phyloP scores from a whole-genome alignment of 805 yeast genomes.

The Alloascoidea africana region DNA sequence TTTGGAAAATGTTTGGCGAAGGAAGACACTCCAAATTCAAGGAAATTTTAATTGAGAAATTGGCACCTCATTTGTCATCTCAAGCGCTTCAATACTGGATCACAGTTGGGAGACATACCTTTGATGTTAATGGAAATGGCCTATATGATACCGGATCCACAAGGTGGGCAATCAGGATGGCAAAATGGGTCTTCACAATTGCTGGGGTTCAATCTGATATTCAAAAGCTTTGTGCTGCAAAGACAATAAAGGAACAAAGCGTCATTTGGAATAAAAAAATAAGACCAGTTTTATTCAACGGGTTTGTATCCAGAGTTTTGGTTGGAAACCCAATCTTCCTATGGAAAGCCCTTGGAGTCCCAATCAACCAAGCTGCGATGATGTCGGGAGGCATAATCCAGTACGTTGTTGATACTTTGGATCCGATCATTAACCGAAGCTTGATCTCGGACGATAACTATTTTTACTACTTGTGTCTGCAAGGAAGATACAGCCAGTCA shows the following conservation, averaged over 20 bases:
- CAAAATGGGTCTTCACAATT: constrained; percentile 39
- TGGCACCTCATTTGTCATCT: constrained; percentile 62
- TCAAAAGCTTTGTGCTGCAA: constrained; percentile 38
- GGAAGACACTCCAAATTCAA: constrained; percentile 44
- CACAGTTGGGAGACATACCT: constrained; percentile 43
- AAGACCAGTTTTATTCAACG: constrained; percentile 58
- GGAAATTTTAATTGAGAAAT: constrained; percentile 34
- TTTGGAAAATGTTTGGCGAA: constrained; percentile 67
- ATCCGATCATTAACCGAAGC: constrained; percentile 53
- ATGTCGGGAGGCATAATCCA: constrained; percentile 59
- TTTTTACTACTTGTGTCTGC: constrained; percentile 57
- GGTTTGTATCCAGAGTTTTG: constrained; percentile 46
- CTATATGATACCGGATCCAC: constrained; percentile 74
- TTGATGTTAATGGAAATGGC: constrained; percentile 39
- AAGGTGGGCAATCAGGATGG: constrained; percentile 70
- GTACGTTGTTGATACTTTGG: constrained; percentile 64
- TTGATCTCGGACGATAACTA: constrained; percentile 59
- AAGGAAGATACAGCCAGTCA: constrained; percentile 38
- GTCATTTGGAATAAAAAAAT: constrained; percentile 46
- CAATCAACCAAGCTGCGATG: constrained; percentile 69
- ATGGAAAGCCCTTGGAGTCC: constrained; percentile 88
- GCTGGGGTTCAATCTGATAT: constrained; percentile 39
- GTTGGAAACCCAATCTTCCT: constrained; percentile 76
- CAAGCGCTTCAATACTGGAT: constrained; percentile 75
- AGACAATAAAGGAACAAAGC: constrained; percentile 45